These are phyloP conservation scores for Drosera capensis DNA, from an alignment of 148 eudicot species.

Conservation along the genomic window DNA sequence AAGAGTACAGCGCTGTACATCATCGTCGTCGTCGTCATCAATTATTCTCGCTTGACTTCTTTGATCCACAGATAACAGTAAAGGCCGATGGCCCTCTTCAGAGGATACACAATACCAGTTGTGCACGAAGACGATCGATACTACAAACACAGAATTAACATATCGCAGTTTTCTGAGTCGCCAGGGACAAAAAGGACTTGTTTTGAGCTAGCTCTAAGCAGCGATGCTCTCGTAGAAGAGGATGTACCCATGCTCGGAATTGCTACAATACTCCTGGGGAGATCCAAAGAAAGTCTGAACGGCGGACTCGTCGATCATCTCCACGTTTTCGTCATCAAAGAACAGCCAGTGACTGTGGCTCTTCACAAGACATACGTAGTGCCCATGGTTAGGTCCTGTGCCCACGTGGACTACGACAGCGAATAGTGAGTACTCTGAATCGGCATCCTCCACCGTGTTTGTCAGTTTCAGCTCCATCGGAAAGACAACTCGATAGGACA, in stretches of 20 bases:
- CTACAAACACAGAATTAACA: no score
- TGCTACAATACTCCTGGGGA: conserved; percentile 71
- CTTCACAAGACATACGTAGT: conserved; percentile 72
- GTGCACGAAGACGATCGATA: no score
- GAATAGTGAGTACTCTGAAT: conserved; percentile 61
- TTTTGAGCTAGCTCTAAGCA: neutral
- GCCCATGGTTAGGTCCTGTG: conserved; percentile 79
- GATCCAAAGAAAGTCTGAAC: conserved; percentile 75
- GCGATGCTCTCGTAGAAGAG: conserved; percentile 45
- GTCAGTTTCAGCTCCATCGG: conserved; percentile 66
- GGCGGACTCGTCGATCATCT: conserved; percentile 67
- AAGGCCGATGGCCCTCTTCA: no score
- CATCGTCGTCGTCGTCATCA: no score
- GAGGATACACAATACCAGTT: no score
- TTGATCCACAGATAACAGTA: no score
- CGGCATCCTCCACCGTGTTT: conserved; percentile 61
- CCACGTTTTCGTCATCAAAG: conserved; percentile 77
- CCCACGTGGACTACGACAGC: conserved; percentile 79
- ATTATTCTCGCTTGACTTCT: no score
- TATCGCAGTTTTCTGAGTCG: no score
- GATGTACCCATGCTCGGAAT: conserved; percentile 69
- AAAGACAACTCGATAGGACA: conserved; percentile 74
- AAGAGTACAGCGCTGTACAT: no score
- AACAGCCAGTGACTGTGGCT: conserved; percentile 80
- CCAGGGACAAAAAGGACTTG: no score